Evolutionary conservation across 495 filamentous ascomycete species (phyloP).

Genomic region (Cryomyces minteri): DNA sequence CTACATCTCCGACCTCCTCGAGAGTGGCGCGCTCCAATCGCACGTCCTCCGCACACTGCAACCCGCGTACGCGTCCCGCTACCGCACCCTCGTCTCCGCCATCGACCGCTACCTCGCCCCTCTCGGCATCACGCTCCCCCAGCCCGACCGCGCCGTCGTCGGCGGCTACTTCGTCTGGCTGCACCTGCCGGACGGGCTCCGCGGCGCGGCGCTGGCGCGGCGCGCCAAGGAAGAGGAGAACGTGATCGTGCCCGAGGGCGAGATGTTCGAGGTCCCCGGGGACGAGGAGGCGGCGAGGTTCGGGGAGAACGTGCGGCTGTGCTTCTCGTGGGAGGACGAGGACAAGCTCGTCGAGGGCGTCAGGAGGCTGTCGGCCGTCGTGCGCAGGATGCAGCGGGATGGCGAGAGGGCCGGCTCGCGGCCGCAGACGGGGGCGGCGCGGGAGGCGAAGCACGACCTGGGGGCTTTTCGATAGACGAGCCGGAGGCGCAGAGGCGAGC

Average conservation of each 20-base stretch:
- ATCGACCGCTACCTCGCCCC: constrained; percentile 37
- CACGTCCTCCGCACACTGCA: constrained; percentile 24
- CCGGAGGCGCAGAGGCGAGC: too few relatives aligned
- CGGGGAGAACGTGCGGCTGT: constrained; percentile 38
- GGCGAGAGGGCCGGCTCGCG: too few relatives aligned
- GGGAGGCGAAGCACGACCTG: neutral
- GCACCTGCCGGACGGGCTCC: constrained; percentile 32
- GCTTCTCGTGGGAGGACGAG: constrained; percentile 60
- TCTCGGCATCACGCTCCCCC: constrained; percentile 34
- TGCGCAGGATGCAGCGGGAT: constrained; percentile 13
- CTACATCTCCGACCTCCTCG: constrained; percentile 40
- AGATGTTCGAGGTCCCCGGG: constrained; percentile 46
- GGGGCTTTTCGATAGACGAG: too few relatives aligned
- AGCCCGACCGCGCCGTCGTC: constrained; percentile 20
- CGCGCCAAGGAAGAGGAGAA: constrained; percentile 35
- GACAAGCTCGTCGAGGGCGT: constrained; percentile 51
- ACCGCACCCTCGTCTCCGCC: constrained; percentile 30
- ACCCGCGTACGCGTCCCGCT: constrained; percentile 38
- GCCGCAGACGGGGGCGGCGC: too few relatives aligned
- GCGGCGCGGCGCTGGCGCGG: constrained; percentile 34
- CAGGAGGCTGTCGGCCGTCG: constrained; percentile 33
- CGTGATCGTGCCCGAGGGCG: constrained; percentile 42
- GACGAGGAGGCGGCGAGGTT: constrained; percentile 32
- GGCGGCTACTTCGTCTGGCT: constrained; percentile 82
- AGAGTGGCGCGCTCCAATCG: constrained; percentile 26